Evolutionary conservation across 805 yeast genomes (phyloP), one percentile per base, ranked within the genome.

Genomic region (Ogataea polymorpha): DNA sequence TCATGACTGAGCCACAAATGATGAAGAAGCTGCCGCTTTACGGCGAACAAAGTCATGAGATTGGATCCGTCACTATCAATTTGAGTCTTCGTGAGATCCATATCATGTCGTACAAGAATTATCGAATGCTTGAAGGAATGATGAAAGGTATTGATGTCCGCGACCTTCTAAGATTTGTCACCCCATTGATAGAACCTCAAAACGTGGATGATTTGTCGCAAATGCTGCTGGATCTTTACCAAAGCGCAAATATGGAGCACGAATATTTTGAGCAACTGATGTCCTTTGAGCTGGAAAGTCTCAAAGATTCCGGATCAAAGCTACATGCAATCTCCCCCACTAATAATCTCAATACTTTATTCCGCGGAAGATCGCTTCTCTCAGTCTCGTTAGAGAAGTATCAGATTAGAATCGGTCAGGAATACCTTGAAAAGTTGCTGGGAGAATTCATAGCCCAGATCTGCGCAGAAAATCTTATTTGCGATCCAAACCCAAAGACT

Each of bases 281-380:
- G 61, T 81, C 80, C 24, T 70, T 66, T 14, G 97, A 89, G 58
- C 67, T 88, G 32, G 61, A 66, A 10, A 65, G 70, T 27, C 67
- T 74, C 9, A 79, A 72, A 50, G 61, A 65, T 13, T 56, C 67
- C 37, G 71, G 75, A 2, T 54, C 75, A 29, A 71, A 68, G 37
- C 66, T 68, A 43, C 65, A 72, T 12, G 8, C 32, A 39, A 56
- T 58, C n/a, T 55, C 56, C n/a, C 26, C 31, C 7, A 62, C 68
- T 31, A 63, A 58, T 35, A 74, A 75, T 48, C 61, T 76, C 48
- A 81, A 77, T 48, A 74, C 86, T 0, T 58, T 87, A 12, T 91
- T 91, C 55, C 71, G 99, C 51, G 96, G 96, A 0, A 85, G 87
- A 42, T 80, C 96, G 1, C 71, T 91, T 4, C 70, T 93, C 45